These are phyloP conservation scores for Hypoxylon sp. DNA, from an alignment of 2,329 filamentous ascomycete species.

Conservation along the genomic window DNA sequence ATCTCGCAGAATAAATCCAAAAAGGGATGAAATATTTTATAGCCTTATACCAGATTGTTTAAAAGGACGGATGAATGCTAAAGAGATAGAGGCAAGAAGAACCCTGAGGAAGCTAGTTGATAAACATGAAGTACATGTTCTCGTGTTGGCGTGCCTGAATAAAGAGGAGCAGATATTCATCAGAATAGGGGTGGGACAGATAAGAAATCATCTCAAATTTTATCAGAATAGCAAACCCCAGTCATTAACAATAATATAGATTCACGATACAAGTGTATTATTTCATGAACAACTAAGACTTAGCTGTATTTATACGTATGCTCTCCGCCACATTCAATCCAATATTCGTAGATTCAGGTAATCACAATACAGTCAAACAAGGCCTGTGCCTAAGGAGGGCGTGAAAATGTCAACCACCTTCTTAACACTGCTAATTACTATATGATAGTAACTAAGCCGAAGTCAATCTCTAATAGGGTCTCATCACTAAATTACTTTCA, in stretches of 20 bases:
- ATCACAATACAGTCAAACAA: no score
- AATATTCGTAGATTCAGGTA: no score
- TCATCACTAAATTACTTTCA: neutral
- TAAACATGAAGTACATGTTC: neutral
- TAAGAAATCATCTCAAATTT: neutral
- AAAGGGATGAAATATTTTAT: neutral
- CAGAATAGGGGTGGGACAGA: neutral
- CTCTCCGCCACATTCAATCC: no score
- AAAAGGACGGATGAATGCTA: neutral
- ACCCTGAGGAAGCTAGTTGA: neutral
- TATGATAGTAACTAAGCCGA: neutral
- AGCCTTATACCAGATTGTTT: neutral
- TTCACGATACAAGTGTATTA: neutral
- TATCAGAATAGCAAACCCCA: neutral
- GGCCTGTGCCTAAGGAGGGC: neutral
- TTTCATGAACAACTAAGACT: neutral
- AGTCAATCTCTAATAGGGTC: neutral
- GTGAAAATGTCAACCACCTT: neutral
- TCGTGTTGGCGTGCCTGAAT: neutral
- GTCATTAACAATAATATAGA: neutral
- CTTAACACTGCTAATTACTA: neutral
- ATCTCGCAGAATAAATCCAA: neutral
- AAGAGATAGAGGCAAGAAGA: neutral
- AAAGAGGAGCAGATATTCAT: neutral
- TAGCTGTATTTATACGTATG: neutral